Conservation (phyloP, 768 basidiomycete species). For the button mushroom (Agaricus bisporus) region DNA sequence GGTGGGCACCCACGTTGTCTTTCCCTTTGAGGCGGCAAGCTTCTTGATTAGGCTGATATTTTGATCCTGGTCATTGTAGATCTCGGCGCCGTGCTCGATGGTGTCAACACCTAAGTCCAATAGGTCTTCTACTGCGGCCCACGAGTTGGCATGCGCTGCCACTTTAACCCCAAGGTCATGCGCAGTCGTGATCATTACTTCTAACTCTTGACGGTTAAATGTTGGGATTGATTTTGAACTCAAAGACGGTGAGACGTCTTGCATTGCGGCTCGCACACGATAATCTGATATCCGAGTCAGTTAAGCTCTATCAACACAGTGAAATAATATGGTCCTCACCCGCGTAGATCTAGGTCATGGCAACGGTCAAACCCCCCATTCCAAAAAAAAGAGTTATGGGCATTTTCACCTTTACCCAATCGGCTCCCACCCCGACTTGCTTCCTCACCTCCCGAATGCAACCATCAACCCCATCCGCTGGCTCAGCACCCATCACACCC, state of each 20-base stretch:
- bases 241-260: slow-evolving; percentile 30
- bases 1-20: slow-evolving; percentile 53
- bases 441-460: slow-evolving; percentile 50
- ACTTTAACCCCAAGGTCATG: slow-evolving; percentile 50
- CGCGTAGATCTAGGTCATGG: slow-evolving; percentile 39
- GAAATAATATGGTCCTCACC: slow-evolving; percentile 26
- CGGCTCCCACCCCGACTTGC: slow-evolving; percentile 60
- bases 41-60: slow-evolving; percentile 19
- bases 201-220: slow-evolving; percentile 40
- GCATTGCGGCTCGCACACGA: slow-evolving; percentile 39
- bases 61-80: slow-evolving; percentile 17
- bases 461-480: slow-evolving; percentile 50
- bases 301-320: not conserved
- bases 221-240: slow-evolving; percentile 30
- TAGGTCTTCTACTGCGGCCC: slow-evolving; percentile 26
- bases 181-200: slow-evolving; percentile 44
- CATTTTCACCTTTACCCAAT: slow-evolving; percentile 54
- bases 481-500: slow-evolving; percentile 50
- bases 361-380: not conserved
- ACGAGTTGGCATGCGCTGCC: slow-evolving; percentile 44
- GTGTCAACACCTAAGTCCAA: slow-evolving; percentile 39
- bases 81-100: slow-evolving; percentile 49
- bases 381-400: slow-evolving; percentile 3
- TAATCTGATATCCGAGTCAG: slow-evolving; percentile 39
- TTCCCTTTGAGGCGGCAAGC: slow-evolving; percentile 19